Evolutionary conservation across 768 basidiomycete genomes (phyloP).

Genomic region (Agrocybe praecox): DNA sequence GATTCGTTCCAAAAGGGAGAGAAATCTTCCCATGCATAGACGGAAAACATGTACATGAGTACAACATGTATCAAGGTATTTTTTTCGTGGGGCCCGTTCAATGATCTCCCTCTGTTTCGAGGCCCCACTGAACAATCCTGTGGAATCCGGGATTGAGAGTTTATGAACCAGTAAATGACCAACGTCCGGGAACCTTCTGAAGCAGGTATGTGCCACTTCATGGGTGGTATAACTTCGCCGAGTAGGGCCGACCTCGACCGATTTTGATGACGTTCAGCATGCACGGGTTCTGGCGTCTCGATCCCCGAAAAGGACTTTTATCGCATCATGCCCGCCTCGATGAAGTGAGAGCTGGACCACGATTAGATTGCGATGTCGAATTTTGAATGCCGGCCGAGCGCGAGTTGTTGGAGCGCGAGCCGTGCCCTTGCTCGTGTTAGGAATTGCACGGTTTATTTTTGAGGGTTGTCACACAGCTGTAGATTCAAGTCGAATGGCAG

Average conservation of each 20-base stretch:
- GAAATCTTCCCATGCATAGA: not conserved
- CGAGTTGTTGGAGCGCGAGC: not conserved
- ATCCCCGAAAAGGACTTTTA: not conserved
- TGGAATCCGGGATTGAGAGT: not conserved
- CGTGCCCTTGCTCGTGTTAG: not conserved
- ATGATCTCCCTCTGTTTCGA: not conserved
- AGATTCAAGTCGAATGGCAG: not conserved
- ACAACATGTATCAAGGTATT: not conserved
- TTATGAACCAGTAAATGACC: no score
- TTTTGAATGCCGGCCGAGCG: not conserved
- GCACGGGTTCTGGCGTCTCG: not conserved
- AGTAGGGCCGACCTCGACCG: not conserved
- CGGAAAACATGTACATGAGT: not conserved
- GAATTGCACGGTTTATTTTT: not conserved
- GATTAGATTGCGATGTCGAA: not conserved
- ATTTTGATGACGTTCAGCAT: not conserved
- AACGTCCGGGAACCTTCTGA: no score
- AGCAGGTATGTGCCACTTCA: no score
- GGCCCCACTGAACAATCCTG: not conserved
- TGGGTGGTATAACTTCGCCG: not conserved
- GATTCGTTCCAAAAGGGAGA: no score
- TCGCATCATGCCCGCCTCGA: not conserved
- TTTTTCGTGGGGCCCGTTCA: no score
- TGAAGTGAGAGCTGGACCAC: not conserved
- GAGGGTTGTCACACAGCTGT: not conserved